These are phyloP conservation scores for Coniferiporia weirii DNA, from an alignment of 1,284 basidiomycete genomes.

Conservation along the genomic window DNA sequence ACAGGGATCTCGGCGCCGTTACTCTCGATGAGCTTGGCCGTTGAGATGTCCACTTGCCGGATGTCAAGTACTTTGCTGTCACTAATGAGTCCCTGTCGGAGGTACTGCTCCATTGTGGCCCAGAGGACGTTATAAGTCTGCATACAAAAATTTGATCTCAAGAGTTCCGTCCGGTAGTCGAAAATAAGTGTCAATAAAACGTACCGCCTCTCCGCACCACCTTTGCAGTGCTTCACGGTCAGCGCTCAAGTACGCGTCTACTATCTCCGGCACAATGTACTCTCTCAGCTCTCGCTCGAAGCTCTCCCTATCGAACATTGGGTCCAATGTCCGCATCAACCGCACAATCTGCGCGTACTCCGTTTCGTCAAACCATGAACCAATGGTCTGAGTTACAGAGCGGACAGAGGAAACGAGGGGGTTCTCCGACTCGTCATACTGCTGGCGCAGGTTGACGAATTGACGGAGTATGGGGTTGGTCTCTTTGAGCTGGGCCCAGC, in stretches of 20 bases:
- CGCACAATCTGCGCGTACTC: conserved; percentile 93
- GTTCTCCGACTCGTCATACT: conserved; percentile 93
- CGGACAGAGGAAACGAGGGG: conserved; percentile 81
- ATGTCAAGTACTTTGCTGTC: conserved; percentile 94
- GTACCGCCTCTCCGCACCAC: conserved; percentile 95
- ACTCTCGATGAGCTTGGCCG: conserved; percentile 87
- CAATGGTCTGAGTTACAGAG: conserved; percentile 80
- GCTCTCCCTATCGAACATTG: conserved; percentile 77
- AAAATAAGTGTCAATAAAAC: conserved; percentile 28
- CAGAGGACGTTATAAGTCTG: conserved; percentile 95
- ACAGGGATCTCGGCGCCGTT: conserved; percentile 63
- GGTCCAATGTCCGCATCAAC: conserved; percentile 84
- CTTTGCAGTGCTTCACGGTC: conserved; percentile 80
- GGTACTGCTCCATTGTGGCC: conserved; percentile 95
- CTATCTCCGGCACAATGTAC: conserved; percentile 96
- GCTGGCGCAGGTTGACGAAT: conserved; percentile 56
- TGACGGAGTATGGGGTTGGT: conserved; percentile 68
- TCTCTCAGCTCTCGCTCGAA: conserved; percentile 92
- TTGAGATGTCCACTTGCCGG: conserved; percentile 78
- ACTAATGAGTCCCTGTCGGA: conserved; percentile 83
- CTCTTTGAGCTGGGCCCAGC: conserved; percentile 72
- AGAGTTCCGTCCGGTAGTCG: not conserved
- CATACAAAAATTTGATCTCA: not conserved
- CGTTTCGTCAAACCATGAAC: conserved; percentile 93
- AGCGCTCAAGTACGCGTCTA: conserved; percentile 91